A percentile compares a stretch with the other conserved stretches of the same genome.
Evolutionary conservation across 1,139 yeast genomes (phyloP).

Genomic region (Wickerhamomyces sp.): DNA sequence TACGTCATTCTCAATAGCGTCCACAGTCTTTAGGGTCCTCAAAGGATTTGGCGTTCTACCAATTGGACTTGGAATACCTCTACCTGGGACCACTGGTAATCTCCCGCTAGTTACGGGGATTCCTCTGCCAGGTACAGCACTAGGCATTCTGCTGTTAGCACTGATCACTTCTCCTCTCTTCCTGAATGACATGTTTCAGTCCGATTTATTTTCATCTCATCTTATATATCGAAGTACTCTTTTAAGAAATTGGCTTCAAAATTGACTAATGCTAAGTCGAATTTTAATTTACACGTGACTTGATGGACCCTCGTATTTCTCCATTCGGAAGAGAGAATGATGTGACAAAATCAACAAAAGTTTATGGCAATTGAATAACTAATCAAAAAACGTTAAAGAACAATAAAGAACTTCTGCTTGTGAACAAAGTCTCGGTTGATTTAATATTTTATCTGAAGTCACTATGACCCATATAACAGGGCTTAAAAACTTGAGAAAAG

Average conservation of each 20-base stretch:
- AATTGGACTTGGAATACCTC: too few species aligned
- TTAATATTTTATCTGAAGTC: too few species aligned
- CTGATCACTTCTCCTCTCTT: conserved; percentile 61
- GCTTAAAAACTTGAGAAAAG: background rate
- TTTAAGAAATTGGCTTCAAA: too few species aligned
- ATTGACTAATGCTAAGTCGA: background rate
- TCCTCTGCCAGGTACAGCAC: conserved; percentile 15
- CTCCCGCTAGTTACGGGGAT: too few species aligned
- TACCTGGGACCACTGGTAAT: too few species aligned
- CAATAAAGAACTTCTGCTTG: too few species aligned
- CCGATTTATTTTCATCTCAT: background rate
- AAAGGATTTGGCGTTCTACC: conserved; percentile 20
- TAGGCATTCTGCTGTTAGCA: conserved; percentile 11
- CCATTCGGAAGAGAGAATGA: background rate
- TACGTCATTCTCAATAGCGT: conserved; percentile 5
- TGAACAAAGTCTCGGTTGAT: too few species aligned
- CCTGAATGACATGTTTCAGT: conserved; percentile 55
- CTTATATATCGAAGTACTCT: too few species aligned
- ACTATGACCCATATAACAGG: too few species aligned
- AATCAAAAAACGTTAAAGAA: background rate
- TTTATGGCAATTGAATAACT: background rate
- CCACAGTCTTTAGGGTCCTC: conserved; percentile 10
- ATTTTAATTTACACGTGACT: background rate
- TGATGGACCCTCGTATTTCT: background rate
- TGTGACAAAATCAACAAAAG: background rate